These are phyloP conservation scores for Malassezia slooffiae DNA, from an alignment of 1,284 basidiomycete genomes.

Conservation along the genomic window DNA sequence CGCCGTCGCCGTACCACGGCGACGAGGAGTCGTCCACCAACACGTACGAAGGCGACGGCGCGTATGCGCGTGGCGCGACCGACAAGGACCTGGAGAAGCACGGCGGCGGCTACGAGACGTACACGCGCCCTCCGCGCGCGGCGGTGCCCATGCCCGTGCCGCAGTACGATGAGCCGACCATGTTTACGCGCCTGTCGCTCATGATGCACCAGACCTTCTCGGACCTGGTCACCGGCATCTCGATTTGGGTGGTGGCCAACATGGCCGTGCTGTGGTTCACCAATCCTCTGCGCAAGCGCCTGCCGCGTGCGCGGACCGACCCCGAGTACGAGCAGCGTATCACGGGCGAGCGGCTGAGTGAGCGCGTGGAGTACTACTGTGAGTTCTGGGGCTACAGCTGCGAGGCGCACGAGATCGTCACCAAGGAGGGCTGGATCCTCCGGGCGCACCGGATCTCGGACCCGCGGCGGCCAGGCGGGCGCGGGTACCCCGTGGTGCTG, in stretches of 20 bases:
- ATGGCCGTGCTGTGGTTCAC: conserved; percentile 31
- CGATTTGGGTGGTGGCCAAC: conserved; percentile 24
- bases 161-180: conserved; percentile 33
- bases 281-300: conserved; percentile 38
- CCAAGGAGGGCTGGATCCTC: conserved; percentile 43
- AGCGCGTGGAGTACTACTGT: conserved; percentile 39
- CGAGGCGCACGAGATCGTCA: conserved; percentile 43
- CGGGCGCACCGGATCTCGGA: conserved; percentile 45
- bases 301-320: conserved; percentile 31
- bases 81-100: too few species aligned
- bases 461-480: conserved; percentile 32
- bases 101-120: too few species aligned
- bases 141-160: conserved; percentile 18
- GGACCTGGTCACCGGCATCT: conserved; percentile 22
- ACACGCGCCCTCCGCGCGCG: too few species aligned
- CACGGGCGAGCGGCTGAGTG: conserved; percentile 41
- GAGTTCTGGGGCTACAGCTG: conserved; percentile 48
- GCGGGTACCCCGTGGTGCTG: conserved; percentile 42
- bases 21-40: too few species aligned
- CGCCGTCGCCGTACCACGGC: too few species aligned
- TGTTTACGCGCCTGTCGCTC: conserved; percentile 24
- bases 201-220: conserved; percentile 34
- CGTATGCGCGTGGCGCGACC: too few species aligned
- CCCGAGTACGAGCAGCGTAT: conserved; percentile 43
- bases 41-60: too few species aligned